Percentiles rank a stretch among this genome's conserved stretches.
phyloP scores from a whole-genome alignment of 768 basidiomycete species.

The Tylopilus vinaceipallidus region DNA sequence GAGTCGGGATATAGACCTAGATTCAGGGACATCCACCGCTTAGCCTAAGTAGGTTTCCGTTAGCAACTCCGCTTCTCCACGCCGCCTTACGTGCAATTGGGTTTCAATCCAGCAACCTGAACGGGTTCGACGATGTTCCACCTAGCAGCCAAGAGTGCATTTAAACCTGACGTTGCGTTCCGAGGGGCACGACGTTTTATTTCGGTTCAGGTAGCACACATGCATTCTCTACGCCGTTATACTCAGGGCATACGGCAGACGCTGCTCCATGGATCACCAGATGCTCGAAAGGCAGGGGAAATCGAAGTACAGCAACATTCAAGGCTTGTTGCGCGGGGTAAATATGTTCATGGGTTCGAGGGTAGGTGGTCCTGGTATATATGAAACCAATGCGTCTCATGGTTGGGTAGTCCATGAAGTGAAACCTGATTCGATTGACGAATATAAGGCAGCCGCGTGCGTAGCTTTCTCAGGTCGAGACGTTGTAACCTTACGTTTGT shows the following conservation, averaged over 20 bases:
- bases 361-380: conserved; percentile 39
- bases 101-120: conserved; percentile 6
- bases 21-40: too few species aligned
- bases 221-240: conserved; percentile 20
- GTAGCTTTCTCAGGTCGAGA: conserved; percentile 26
- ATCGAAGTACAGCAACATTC: conserved; percentile 80
- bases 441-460: conserved; percentile 89
- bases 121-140: conserved; percentile 21
- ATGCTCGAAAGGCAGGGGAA: conserved; percentile 83
- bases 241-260: conserved; percentile 49
- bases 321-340: conserved; percentile 84
- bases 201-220: conserved; percentile 57
- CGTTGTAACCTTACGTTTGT: conserved; percentile 8
- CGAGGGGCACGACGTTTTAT: conserved; percentile 44
- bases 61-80: conserved; percentile 23
- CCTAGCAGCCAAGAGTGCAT: conserved; percentile 14
- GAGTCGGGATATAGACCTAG: too few species aligned
- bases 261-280: conserved; percentile 89
- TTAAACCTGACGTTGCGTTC: conserved; percentile 14
- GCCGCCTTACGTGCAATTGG: conserved; percentile 3
- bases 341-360: conserved; percentile 91
- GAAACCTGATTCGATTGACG: conserved; percentile 73
- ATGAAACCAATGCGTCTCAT: conserved; percentile 1
- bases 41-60: too few species aligned
- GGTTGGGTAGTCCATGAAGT: conserved; percentile 71